Evolutionary conservation across 495 filamentous ascomycete genomes (phyloP), one percentile per base, ranked within the genome.

Genomic region (Penicillium taxi): DNA sequence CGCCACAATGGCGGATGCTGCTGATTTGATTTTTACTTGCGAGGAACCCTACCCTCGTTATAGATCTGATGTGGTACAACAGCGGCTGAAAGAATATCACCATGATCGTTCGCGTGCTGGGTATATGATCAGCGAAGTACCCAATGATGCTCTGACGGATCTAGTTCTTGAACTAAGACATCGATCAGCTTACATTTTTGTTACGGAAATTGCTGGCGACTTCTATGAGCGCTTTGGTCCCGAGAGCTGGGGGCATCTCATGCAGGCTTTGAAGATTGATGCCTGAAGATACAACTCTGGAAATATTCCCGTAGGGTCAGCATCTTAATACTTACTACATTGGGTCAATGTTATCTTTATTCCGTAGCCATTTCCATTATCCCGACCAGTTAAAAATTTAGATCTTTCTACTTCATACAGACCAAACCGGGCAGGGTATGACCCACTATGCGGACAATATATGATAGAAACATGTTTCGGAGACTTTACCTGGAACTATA

Each of bases 141-240:
- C 32, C 13, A 22, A 23, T 19, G 32, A 35, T 8, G 32, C 15
- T 24, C 20, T 35, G n/a, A 13, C 13, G 13, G 16, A 4, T 9
- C 12, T 35, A 15, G 32, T 35, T 8, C 32, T 23, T 35, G 32
- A 35, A 25, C 32, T 35, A 13, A 19, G 32, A 19, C 12, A 25
- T 22, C 23, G 17, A 9, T 19, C 20, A 6, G 18, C 17, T 9
- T 35, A 35, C 9, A 35, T 35, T 17, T 35, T 35, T 16, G 20
- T 35, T n/a, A 35, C 32, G 3, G 32, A 35, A 25, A 25, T 35
- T 16, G 11, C 32, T 15, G 32, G 32, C 15, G 32, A 35, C 16
- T 35, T 35, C n/a, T 35, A 35, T 20, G 32, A 35, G 32, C 32
- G 32, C n/a, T 35, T 35, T 24, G 32, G 32, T 15, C 32, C 32